Conservation (phyloP, 768 basidiomycete genomes). For the Calocybe gangraenosa region DNA sequence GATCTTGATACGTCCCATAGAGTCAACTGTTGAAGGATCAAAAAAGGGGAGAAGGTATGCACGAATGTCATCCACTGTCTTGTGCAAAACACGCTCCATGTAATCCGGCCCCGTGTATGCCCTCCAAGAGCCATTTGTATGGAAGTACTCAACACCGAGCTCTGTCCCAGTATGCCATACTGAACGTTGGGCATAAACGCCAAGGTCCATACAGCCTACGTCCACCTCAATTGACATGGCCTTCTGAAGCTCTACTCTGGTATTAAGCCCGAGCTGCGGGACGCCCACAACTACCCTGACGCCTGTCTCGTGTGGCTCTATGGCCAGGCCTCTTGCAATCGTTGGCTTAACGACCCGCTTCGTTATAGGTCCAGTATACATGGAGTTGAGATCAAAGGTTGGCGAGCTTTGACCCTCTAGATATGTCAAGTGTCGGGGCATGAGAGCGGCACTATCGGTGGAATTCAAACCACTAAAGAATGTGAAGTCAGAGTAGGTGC, state of each 20-base stretch:
- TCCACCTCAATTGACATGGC: constrained; percentile 18
- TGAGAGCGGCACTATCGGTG: constrained; percentile 20
- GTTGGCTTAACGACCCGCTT: constrained; percentile 2
- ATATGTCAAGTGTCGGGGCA: constrained; percentile 16
- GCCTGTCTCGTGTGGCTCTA: constrained; percentile 15
- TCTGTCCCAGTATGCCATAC: neutral
- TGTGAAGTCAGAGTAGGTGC: constrained; percentile 17
- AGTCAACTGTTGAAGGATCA: constrained; percentile 11
- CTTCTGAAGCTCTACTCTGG: constrained; percentile 13
- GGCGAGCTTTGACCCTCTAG: neutral
- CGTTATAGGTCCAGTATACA: constrained; percentile 12
- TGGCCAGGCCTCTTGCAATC: constrained; percentile 14
- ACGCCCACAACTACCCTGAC: constrained; percentile 15
- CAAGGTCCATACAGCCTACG: constrained; percentile 16
- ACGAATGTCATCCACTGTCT: constrained; percentile 18
- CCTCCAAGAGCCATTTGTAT: constrained; percentile 11
- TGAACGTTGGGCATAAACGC: neutral
- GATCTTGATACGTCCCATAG: constrained; percentile 5
- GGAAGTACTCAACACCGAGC: constrained; percentile 1
- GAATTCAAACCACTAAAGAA: constrained; percentile 17
- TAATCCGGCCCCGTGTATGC: constrained; percentile 18
- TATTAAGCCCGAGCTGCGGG: constrained; percentile 12
- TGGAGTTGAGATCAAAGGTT: constrained; percentile 12
- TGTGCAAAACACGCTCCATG: constrained; percentile 12
- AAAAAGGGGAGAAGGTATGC: constrained; percentile 14